Evolutionary conservation across 2,329 filamentous ascomycete genomes (phyloP).

Genomic region (Calcarisporium arbuscula): DNA sequence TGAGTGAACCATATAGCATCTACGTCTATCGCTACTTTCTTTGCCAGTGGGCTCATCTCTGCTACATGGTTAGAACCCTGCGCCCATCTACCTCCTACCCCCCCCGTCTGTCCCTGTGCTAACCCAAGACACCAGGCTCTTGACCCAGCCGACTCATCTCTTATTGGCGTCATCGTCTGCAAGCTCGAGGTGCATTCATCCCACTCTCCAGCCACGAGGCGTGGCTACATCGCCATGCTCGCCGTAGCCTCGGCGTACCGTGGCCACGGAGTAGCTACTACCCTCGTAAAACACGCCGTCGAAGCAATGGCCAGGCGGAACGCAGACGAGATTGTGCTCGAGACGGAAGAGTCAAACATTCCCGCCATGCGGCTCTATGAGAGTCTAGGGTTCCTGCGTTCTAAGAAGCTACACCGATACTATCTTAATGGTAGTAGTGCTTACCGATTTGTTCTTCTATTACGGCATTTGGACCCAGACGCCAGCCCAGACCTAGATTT

Average conservation of each 20-base stretch:
- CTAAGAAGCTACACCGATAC: conserved; percentile 89
- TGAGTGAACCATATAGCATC: conserved; percentile 98
- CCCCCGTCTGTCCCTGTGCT: conserved; percentile 2
- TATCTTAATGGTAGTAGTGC: conserved; percentile 96
- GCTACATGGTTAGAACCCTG: conserved; percentile 67
- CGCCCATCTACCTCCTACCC: background rate
- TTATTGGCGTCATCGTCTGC: conserved; percentile 88
- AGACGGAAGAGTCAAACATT: conserved; percentile 90
- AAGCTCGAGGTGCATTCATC: conserved; percentile 88
- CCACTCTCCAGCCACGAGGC: conserved; percentile 64
- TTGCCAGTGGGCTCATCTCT: conserved; percentile 96
- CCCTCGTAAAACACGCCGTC: conserved; percentile 82
- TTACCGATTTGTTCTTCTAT: conserved; percentile 76
- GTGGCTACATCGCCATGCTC: conserved; percentile 98
- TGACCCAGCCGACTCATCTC: conserved; percentile 51
- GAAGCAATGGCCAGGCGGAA: conserved; percentile 79
- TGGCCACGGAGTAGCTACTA: conserved; percentile 80
- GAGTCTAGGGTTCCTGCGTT: conserved; percentile 81
- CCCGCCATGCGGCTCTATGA: conserved; percentile 92
- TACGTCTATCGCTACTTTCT: conserved; percentile 98
- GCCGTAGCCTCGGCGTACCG: conserved; percentile 78
- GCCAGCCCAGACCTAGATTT: conserved; percentile 28
- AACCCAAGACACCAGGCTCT: conserved; percentile 39
- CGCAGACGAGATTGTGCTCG: conserved; percentile 90
- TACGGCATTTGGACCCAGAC: conserved; percentile 51